Conservation (phyloP, 306 rosid species). For the Fragaria ananassa region DNA sequence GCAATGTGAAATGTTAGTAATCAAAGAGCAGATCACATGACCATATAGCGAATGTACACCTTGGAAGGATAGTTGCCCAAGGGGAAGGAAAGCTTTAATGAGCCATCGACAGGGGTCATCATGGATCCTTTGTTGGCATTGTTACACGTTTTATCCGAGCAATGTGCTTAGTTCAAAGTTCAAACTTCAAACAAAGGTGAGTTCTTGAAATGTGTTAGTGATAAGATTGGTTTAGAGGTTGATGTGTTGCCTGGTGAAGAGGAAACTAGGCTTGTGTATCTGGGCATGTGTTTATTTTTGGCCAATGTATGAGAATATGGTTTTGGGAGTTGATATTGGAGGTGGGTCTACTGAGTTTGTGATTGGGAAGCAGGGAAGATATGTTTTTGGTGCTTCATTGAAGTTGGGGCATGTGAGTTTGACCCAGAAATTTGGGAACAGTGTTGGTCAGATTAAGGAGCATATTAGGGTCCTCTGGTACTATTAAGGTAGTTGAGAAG, state of each 20-base stretch:
- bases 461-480: conserved; percentile 39
- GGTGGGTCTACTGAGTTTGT: conserved; percentile 51
- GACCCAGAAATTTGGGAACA: conserved; percentile 28
- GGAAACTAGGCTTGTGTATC: conserved; percentile 38
- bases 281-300: conserved; percentile 33
- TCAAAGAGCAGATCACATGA: not conserved
- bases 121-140: not conserved
- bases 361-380: conserved; percentile 32
- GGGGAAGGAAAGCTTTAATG: not conserved
- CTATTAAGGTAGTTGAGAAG: conserved; percentile 33
- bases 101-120: not conserved
- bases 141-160: not conserved
- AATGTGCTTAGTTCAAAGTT: not conserved
- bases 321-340: conserved; percentile 36
- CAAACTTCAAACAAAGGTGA: conserved; percentile 10
- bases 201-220: conserved; percentile 19
- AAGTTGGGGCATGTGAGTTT: conserved; percentile 41
- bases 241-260: conserved; percentile 39
- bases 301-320: conserved; percentile 25
- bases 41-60: not conserved
- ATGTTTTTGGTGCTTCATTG: conserved; percentile 28
- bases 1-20: not conserved
- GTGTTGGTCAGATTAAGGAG: conserved; percentile 25
- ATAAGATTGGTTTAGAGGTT: conserved; percentile 26
- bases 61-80: conserved; percentile 4